Evolutionary conservation across 2,329 filamentous ascomycete genomes (phyloP), one percentile per base, ranked within the genome.

Genomic region (Calcarisporium arbuscula): DNA sequence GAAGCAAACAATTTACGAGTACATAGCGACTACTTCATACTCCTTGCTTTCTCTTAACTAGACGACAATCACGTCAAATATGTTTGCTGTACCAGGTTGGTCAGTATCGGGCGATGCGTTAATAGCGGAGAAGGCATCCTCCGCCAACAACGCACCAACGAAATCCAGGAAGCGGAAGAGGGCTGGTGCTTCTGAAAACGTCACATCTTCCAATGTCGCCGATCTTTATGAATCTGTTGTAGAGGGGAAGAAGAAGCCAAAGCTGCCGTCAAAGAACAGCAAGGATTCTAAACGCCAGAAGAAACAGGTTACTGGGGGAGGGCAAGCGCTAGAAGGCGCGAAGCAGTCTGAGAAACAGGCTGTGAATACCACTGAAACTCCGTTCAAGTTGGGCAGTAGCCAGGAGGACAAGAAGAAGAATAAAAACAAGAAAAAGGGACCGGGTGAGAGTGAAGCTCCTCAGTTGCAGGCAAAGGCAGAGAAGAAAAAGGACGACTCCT

Each of bases 71-170:
- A n/a, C n/a, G n/a, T n/a, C 18, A 27, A 45, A 30, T 37, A 90
- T 96, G 90, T 96, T 96, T 60, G 82, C 88, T 8, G 89, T 96
- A 19, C 85, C 85, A 52, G 92, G 92, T 48, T 95, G 90, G 89
- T 86, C 86, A 25, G 71, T 95, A 22, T 77, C 85, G 36, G 73
- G 81, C 42, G 75, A 79, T 46, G 67, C 65, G 34, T 74, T 94
- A 44, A 87, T 86, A 60, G 62, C 77, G 19, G 86, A 95, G 61
- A 72, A 67, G 41, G 40, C 46, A 9, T 41, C 57, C 32, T 46
- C 56, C 8, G 52, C 49, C 30, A 49, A 49, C 21, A 55, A 52
- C 20, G 62, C 39, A 53, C 34, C 20, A 25, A n/a, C 63, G 46
- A 75, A 70, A 49, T 67, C 68, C 45, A 80, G 71, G 53, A 77